Conservation (phyloP, 2,329 filamentous ascomycete genomes). For the Apiospora marii region DNA sequence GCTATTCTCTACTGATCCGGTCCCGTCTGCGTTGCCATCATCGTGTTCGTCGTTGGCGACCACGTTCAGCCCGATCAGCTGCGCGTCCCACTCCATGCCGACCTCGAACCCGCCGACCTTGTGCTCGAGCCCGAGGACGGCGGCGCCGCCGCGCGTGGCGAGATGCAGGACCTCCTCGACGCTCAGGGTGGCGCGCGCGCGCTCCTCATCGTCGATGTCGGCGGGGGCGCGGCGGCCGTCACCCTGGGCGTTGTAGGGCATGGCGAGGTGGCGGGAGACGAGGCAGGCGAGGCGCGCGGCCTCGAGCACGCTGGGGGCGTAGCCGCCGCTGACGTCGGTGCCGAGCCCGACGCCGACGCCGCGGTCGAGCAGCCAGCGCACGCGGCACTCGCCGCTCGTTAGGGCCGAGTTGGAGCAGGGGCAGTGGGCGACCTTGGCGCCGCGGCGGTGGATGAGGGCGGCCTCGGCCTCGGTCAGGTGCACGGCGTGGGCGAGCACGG, state of each 20-base stretch:
- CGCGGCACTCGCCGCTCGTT: slow-evolving; percentile 78
- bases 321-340: slow-evolving; percentile 91
- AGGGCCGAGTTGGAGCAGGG: slow-evolving; percentile 86
- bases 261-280: slow-evolving; percentile 76
- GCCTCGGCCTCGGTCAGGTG: slow-evolving; percentile 76
- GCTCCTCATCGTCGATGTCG: slow-evolving; percentile 26
- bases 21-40: slow-evolving; percentile 27
- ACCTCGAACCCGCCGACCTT: slow-evolving; percentile 82
- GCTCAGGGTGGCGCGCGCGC: slow-evolving; percentile 70
- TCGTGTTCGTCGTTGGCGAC: slow-evolving; percentile 51
- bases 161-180: slow-evolving; percentile 88
- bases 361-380: slow-evolving; percentile 76
- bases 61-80: slow-evolving; percentile 73
- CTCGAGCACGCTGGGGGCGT: slow-evolving; percentile 81
- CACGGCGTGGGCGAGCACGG: slow-evolving; percentile 86
- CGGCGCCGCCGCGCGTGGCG: slow-evolving; percentile 86
- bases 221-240: slow-evolving; percentile 27
- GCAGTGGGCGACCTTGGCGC: slow-evolving; percentile 81
- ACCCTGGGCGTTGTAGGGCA: slow-evolving; percentile 47
- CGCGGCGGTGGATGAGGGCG: slow-evolving; percentile 64
- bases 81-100: slow-evolving; percentile 91
- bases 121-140: slow-evolving; percentile 76
- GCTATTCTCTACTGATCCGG: slow-evolving; percentile 58
- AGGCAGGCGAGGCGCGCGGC: slow-evolving; percentile 83
- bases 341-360: slow-evolving; percentile 85